Evolutionary conservation across 108 stramenopile species (phyloP).

Genomic region (Skeletonema grethae): DNA sequence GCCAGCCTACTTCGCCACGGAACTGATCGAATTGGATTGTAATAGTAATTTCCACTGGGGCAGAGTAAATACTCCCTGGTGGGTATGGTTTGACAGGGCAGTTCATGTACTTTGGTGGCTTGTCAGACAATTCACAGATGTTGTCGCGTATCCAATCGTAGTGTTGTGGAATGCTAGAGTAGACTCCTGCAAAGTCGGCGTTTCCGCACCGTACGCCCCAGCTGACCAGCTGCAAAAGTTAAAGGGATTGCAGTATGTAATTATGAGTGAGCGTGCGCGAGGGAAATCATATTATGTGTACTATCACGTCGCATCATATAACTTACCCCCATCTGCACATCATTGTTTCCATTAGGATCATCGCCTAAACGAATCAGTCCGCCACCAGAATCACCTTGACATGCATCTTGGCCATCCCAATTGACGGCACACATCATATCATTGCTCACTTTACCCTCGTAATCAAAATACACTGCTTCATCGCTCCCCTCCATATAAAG

Average conservation of each 20-base stretch:
- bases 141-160: slow-evolving; percentile 43
- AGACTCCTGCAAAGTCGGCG: slow-evolving; percentile 44
- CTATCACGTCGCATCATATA: too few species aligned
- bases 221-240: too few species aligned
- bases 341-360: slow-evolving; percentile 9
- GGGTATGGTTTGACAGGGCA: slow-evolving; percentile 33
- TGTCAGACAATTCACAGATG: slow-evolving; percentile 42
- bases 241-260: too few species aligned
- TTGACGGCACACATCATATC: slow-evolving; percentile 54
- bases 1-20: slow-evolving; percentile 36
- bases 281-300: too few species aligned
- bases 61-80: slow-evolving; percentile 21
- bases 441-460: slow-evolving; percentile 27
- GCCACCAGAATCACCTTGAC: slow-evolving; percentile 53
- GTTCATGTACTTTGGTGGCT: slow-evolving; percentile 37
- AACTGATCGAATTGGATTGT: slow-evolving; percentile 38
- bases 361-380: slow-evolving; percentile 39
- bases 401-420: slow-evolving; percentile 30
- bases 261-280: too few species aligned
- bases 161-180: slow-evolving; percentile 30
- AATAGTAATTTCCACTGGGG: slow-evolving; percentile 28
- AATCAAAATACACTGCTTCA: slow-evolving; percentile 26
- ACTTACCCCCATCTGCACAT: slow-evolving; percentile 47
- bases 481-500: neutral
- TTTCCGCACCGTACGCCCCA: slow-evolving; percentile 46